A percentile compares a stretch with the other conserved stretches of the same genome.
These are phyloP conservation scores for Epichloe sibirici DNA, from an alignment of 2,329 filamentous ascomycete species.

Conservation along the genomic window DNA sequence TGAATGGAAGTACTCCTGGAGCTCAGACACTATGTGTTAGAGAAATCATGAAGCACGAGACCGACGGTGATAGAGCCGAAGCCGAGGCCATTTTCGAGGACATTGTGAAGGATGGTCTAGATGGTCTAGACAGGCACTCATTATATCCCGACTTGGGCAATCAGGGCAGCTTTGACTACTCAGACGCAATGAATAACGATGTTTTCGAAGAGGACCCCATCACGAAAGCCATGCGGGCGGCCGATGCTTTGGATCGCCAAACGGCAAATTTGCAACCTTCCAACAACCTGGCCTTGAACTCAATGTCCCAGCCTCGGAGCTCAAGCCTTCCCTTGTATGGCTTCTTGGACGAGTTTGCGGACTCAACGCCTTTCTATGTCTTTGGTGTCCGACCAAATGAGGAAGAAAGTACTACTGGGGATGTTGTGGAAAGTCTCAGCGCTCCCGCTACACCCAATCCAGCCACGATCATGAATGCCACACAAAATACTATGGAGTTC, in stretches of 20 bases:
- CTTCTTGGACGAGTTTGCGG: slow-evolving; percentile 29
- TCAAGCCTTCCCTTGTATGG: slow-evolving; percentile 37
- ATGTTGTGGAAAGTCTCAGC: slow-evolving; percentile 7
- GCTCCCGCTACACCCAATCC: slow-evolving; percentile 15
- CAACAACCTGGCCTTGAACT: slow-evolving; percentile 35
- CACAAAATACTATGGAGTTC: slow-evolving; percentile 9
- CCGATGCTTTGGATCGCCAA: slow-evolving; percentile 43
- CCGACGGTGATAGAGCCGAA: slow-evolving; percentile 33
- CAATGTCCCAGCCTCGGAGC: slow-evolving; percentile 29
- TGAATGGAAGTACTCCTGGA: slow-evolving; percentile 45
- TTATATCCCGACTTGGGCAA: slow-evolving; percentile 10
- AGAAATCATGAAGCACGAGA: slow-evolving; percentile 40
- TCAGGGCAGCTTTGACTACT: background rate
- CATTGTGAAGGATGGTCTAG: slow-evolving; percentile 37
- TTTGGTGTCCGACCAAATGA: slow-evolving; percentile 27
- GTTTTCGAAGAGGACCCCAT: slow-evolving; percentile 38
- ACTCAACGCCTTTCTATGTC: slow-evolving; percentile 34
- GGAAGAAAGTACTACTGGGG: slow-evolving; percentile 9
- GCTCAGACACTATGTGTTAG: slow-evolving; percentile 43
- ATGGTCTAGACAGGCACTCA: slow-evolving; percentile 20
- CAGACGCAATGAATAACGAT: slow-evolving; percentile 4
- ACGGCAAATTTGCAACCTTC: slow-evolving; percentile 41
- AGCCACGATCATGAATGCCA: slow-evolving; percentile 18
- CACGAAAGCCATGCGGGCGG: slow-evolving; percentile 44
- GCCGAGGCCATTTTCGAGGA: slow-evolving; percentile 40